A percentile compares a stretch with the other conserved stretches of the same genome.
phyloP scores from a whole-genome alignment of 192 early-diverging fungal genomes.

The Allomyces arbusculus region DNA sequence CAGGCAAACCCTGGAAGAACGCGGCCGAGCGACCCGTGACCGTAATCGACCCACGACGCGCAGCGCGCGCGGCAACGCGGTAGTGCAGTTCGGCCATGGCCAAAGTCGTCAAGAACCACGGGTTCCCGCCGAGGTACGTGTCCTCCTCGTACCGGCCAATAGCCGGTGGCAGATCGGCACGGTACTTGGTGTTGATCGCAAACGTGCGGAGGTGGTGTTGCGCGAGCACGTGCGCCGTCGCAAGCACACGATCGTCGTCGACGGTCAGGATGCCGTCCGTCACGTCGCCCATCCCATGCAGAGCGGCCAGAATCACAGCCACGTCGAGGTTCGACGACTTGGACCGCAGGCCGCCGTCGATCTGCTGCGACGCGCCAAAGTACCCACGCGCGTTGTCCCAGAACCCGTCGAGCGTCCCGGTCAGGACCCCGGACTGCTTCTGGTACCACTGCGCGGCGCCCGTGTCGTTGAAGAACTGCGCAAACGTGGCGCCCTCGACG shows the following conservation, averaged over 20 bases:
- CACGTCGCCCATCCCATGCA: conserved; percentile 13
- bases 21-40: conserved; percentile 15
- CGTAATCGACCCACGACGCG: conserved; percentile 4
- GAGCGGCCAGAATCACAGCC: conserved; percentile 34
- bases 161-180: conserved; percentile 19
- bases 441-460: conserved; percentile 14
- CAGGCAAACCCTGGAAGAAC: conserved; percentile 13
- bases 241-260: conserved; percentile 12
- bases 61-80: conserved; percentile 16
- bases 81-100: conserved; percentile 44
- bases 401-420: conserved; percentile 14
- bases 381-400: conserved; percentile 17
- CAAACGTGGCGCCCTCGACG: conserved; percentile 28
- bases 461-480: conserved; percentile 12
- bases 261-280: conserved; percentile 10
- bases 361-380: conserved; percentile 16
- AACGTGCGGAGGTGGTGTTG: conserved; percentile 14
- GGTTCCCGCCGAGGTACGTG: conserved; percentile 60
- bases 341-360: conserved; percentile 15
- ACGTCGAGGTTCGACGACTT: conserved; percentile 35
- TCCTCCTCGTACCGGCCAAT: conserved; percentile 61
- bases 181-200: conserved; percentile 19
- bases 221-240: conserved; percentile 9
- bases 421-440: conserved; percentile 12
- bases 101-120: conserved; percentile 48